Evolutionary conservation across 257 asterid species (phyloP).

Genomic region (Solanum sejunctum): DNA sequence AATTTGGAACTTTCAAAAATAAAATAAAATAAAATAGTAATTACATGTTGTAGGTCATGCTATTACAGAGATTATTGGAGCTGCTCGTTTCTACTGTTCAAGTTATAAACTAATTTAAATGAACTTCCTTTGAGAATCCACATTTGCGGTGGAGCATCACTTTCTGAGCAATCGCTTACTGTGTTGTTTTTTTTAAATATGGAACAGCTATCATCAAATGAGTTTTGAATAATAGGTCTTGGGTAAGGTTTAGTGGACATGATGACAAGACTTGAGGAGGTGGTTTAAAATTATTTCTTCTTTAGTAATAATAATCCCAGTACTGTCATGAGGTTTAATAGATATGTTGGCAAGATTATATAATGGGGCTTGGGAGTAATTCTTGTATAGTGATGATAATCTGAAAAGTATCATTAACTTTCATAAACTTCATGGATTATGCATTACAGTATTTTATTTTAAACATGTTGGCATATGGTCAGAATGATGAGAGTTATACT

Average conservation of each 20-base stretch:
- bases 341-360: background rate
- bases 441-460: background rate
- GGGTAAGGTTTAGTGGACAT: background rate
- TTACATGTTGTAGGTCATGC: background rate
- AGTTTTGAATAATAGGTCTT: background rate
- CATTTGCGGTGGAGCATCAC: background rate
- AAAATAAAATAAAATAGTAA: background rate
- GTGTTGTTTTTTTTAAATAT: background rate
- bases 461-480: background rate
- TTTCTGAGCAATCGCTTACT: background rate
- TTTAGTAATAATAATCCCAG: background rate
- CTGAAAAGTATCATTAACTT: background rate
- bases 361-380: background rate
- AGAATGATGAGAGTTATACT: background rate
- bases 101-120: background rate
- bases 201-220: background rate
- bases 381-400: background rate
- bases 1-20: background rate
- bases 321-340: background rate
- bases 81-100: background rate
- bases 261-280: background rate
- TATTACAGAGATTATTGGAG: background rate
- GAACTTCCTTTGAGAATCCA: background rate
- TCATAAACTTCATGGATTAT: background rate
- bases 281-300: background rate